phyloP scores from a whole-genome alignment of 345 rosid genomes.

The Salix koriyanagi region DNA sequence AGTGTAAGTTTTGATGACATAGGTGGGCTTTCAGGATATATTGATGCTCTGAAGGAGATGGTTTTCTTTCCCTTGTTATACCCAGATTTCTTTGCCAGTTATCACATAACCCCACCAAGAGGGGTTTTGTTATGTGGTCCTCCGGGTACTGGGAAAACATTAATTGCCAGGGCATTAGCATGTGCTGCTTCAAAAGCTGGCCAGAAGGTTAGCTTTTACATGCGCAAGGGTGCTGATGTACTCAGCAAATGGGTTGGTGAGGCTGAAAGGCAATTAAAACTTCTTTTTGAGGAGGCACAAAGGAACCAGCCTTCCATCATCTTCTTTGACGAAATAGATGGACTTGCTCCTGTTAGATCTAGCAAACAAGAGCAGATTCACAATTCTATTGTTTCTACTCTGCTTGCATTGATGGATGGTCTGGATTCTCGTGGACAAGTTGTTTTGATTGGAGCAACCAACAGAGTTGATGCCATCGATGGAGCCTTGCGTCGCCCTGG shows the following conservation, averaged over 20 bases:
- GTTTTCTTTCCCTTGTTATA: slow-evolving; percentile 94
- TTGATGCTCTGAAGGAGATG: slow-evolving; percentile 98
- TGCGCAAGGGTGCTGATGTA: slow-evolving; percentile 99
- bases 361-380: slow-evolving; percentile 99
- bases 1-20: slow-evolving; percentile 90
- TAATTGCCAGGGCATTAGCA: slow-evolving; percentile 98
- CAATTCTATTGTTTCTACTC: slow-evolving; percentile 95
- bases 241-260: slow-evolving; percentile 99
- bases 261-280: slow-evolving; percentile 97
- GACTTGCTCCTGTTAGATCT: slow-evolving; percentile 98
- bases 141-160: slow-evolving; percentile 98
- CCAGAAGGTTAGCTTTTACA: slow-evolving; percentile 98
- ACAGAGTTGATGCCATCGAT: slow-evolving; percentile 98
- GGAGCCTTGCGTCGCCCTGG: slow-evolving; percentile 99
- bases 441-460: slow-evolving; percentile 99
- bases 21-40: slow-evolving; percentile 91
- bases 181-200: slow-evolving; percentile 99
- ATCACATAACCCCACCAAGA: slow-evolving; percentile 93
- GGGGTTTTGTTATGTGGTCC: slow-evolving; percentile 99
- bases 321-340: slow-evolving; percentile 99
- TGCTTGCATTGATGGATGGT: slow-evolving; percentile 99
- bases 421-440: slow-evolving; percentile 99
- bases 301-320: slow-evolving; percentile 97
- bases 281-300: slow-evolving; percentile 98
- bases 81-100: slow-evolving; percentile 98